Conservation (phyloP, 2,329 filamentous ascomycete genomes). For the Colletotrichum shisoi region DNA sequence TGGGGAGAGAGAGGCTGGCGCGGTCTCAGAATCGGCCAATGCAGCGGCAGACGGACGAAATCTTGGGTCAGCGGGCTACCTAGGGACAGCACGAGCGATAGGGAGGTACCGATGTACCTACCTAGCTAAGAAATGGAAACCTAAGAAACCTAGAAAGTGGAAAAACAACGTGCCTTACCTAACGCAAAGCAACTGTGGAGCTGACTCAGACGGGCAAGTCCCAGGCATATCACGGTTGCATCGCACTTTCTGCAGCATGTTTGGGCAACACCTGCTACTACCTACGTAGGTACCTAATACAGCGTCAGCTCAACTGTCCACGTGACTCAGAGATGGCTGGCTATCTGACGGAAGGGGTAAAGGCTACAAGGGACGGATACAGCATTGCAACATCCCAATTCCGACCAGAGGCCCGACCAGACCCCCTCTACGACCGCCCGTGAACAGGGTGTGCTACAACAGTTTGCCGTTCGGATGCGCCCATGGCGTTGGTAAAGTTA, state of each 20-base stretch:
- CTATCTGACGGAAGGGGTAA: neutral
- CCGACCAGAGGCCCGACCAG: conserved; percentile 31
- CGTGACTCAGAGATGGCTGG: neutral
- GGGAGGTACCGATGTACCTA: neutral
- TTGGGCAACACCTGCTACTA: neutral
- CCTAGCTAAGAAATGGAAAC: neutral
- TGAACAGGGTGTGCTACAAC: conserved; percentile 27
- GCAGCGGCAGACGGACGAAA: conserved; percentile 5
- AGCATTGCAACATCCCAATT: conserved; percentile 20
- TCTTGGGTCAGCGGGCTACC: conserved; percentile 21
- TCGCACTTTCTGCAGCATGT: neutral
- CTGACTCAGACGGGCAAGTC: conserved; percentile 15
- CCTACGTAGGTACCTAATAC: neutral
- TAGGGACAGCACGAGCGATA: conserved; percentile 14
- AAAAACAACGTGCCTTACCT: conserved; percentile 3
- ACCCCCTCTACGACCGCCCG: conserved; percentile 28
- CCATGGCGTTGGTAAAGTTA: conserved; percentile 23
- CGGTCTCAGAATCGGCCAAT: conserved; percentile 14
- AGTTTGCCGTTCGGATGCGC: conserved; percentile 22
- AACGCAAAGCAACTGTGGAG: neutral
- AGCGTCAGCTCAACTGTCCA: neutral
- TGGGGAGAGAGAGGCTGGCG: conserved; percentile 26
- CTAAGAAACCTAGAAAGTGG: conserved; percentile 1
- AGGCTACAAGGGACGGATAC: neutral
- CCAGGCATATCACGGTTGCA: neutral